Evolutionary conservation across 2,329 filamentous ascomycete species (phyloP).

Genomic region (Fusarium chuoi): DNA sequence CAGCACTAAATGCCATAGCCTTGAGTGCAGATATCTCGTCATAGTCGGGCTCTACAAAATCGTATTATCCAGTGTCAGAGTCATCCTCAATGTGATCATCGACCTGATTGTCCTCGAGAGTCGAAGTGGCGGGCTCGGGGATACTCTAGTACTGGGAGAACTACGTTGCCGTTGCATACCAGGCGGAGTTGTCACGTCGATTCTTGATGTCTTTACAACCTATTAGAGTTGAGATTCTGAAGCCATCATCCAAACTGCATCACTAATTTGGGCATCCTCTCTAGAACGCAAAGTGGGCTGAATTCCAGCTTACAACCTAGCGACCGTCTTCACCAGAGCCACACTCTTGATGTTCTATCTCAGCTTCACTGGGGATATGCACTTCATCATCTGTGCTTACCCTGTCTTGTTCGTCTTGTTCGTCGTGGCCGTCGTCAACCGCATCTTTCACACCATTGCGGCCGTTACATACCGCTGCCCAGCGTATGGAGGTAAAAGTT

Average conservation of each 20-base stretch:
- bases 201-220: background rate
- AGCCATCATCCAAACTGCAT: background rate
- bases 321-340: background rate
- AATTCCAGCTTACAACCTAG: background rate
- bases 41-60: too few relatives aligned
- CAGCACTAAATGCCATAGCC: too few relatives aligned
- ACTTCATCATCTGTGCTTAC: background rate
- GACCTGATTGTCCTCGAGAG: too few relatives aligned
- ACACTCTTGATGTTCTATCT: background rate
- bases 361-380: background rate
- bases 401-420: fast-evolving
- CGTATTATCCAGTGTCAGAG: too few relatives aligned
- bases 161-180: too few relatives aligned
- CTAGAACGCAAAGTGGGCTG: background rate
- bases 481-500: background rate
- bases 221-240: background rate
- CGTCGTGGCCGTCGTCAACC: too few relatives aligned
- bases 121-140: too few relatives aligned
- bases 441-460: too few relatives aligned
- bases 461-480: background rate
- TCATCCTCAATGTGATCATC: too few relatives aligned
- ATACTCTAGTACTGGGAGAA: too few relatives aligned
- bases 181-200: background rate
- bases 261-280: too few relatives aligned
- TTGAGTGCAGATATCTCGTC: too few relatives aligned